Evolutionary conservation across 495 filamentous ascomycete genomes (phyloP).

Genomic region (Penicillium lividum): DNA sequence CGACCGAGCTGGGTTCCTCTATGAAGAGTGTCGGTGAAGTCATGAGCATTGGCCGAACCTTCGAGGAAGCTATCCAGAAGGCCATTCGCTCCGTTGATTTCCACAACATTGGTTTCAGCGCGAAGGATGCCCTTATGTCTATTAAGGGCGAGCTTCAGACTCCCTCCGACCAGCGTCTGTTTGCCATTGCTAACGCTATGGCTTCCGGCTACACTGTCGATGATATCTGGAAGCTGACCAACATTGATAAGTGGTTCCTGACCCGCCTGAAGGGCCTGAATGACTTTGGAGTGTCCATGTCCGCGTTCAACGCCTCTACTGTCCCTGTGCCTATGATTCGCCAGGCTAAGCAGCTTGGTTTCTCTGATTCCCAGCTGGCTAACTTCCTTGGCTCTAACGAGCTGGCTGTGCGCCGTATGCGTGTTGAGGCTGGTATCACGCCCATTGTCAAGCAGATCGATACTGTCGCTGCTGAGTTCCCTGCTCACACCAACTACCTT

Average conservation of each 20-base stretch:
- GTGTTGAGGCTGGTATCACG: constrained; percentile 79
- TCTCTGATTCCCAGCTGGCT: constrained; percentile 89
- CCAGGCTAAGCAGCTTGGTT: constrained; percentile 89
- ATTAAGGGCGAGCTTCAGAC: constrained; percentile 96
- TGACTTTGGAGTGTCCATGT: constrained; percentile 81
- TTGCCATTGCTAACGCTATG: constrained; percentile 98
- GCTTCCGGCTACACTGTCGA: constrained; percentile 87
- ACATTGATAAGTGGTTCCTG: constrained; percentile 87
- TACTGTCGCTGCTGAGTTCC: constrained; percentile 97
- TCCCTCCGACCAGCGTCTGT: constrained; percentile 94
- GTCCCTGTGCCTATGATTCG: constrained; percentile 66
- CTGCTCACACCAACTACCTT: constrained; percentile 92
- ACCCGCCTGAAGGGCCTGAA: constrained; percentile 84
- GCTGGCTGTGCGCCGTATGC: constrained; percentile 76
- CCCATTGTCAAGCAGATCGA: constrained; percentile 98
- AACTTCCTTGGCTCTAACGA: constrained; percentile 94
- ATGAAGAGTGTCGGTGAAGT: constrained; percentile 99
- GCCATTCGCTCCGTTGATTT: constrained; percentile 94
- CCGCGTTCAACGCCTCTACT: constrained; percentile 65
- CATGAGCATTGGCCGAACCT: constrained; percentile 95
- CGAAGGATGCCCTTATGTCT: constrained; percentile 89
- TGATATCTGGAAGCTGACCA: constrained; percentile 96
- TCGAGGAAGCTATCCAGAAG: constrained; percentile 98
- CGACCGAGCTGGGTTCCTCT: constrained; percentile 89
- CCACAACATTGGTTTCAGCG: constrained; percentile 93